Evolutionary conservation across 495 filamentous ascomycete genomes (phyloP).

Genomic region (Ramalina peruviana): DNA sequence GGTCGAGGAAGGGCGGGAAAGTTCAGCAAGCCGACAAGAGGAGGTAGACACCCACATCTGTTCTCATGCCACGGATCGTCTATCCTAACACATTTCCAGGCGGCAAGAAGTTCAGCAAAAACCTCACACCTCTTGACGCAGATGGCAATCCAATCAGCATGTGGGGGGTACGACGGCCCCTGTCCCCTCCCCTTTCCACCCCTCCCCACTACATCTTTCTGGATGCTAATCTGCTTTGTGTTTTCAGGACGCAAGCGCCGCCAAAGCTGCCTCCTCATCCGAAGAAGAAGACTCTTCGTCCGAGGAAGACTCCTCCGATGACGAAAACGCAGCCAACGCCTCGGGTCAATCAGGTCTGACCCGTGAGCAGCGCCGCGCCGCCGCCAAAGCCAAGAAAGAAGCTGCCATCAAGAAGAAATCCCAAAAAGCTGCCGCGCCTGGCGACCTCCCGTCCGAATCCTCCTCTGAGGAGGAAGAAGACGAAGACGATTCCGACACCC

Average conservation of each 20-base stretch:
- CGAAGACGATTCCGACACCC: conserved; percentile 50
- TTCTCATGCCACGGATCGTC: not conserved
- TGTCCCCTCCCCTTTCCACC: not conserved
- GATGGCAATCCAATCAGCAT: conserved; percentile 66
- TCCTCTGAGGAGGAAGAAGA: conserved; percentile 46
- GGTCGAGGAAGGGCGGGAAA: conserved; percentile 75
- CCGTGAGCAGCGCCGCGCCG: conserved; percentile 76
- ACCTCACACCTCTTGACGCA: conserved; percentile 71
- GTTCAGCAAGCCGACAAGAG: conserved; percentile 83
- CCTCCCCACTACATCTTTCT: not conserved
- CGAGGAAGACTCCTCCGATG: conserved; percentile 26
- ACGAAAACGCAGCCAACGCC: conserved; percentile 31
- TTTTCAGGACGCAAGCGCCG: conserved; percentile 34
- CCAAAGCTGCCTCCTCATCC: conserved; percentile 26
- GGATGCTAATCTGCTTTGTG: not conserved
- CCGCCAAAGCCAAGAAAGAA: conserved; percentile 83
- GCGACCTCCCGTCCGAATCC: conserved; percentile 66
- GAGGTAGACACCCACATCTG: conserved; percentile 43
- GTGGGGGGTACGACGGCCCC: conserved; percentile 50
- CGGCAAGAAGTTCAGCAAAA: conserved; percentile 85
- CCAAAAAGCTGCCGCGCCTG: conserved; percentile 50
- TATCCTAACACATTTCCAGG: conserved; percentile 35
- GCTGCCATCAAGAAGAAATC: conserved; percentile 66
- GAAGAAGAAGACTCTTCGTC: conserved; percentile 31
- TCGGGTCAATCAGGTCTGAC: conserved; percentile 39